Conservation (phyloP, 1,284 basidiomycete species). For the Tranzscheliella williamsii region DNA sequence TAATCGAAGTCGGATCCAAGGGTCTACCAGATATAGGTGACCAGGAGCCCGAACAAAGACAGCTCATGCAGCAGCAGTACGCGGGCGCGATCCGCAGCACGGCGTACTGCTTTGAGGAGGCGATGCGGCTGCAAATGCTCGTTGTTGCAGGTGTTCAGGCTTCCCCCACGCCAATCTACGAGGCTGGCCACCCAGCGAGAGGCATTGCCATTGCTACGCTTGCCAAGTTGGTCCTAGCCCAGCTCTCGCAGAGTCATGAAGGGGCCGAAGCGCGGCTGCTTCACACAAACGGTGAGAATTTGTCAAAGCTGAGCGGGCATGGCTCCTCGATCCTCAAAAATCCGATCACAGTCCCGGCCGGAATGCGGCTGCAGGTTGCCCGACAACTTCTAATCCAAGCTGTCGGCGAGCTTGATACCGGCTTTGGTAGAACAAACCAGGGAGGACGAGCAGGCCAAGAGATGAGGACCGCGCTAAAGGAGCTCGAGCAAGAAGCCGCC, state of each 20-base stretch:
- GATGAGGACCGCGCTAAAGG: slow-evolving; percentile 16
- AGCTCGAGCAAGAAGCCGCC: slow-evolving; percentile 21
- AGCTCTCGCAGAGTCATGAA: slow-evolving; percentile 63
- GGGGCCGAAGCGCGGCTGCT: slow-evolving; percentile 5
- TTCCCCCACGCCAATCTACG: slow-evolving; percentile 64
- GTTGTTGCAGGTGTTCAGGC: slow-evolving; percentile 67
- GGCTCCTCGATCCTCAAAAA: slow-evolving; percentile 5
- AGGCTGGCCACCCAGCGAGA: slow-evolving; percentile 75
- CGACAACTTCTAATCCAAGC: slow-evolving; percentile 36
- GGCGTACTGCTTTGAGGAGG: slow-evolving; percentile 33
- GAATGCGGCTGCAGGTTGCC: slow-evolving; percentile 26
- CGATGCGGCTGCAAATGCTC: slow-evolving; percentile 63
- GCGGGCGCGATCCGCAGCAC: background rate
- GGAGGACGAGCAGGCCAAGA: slow-evolving; percentile 15
- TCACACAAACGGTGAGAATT: slow-evolving; percentile 15
- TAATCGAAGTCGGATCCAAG: slow-evolving; percentile 63
- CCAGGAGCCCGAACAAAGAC: background rate
- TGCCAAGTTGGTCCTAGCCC: slow-evolving; percentile 77
- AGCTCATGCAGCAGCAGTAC: background rate
- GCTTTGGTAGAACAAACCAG: slow-evolving; percentile 36
- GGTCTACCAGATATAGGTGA: slow-evolving; percentile 1
- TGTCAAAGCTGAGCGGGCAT: too few relatives aligned
- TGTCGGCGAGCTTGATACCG: slow-evolving; percentile 35
- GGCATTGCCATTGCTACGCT: slow-evolving; percentile 77
- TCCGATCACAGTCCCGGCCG: slow-evolving; percentile 12